Evolutionary conservation across 345 rosid species (phyloP).

Genomic region (Arabidopsis suecica): DNA sequence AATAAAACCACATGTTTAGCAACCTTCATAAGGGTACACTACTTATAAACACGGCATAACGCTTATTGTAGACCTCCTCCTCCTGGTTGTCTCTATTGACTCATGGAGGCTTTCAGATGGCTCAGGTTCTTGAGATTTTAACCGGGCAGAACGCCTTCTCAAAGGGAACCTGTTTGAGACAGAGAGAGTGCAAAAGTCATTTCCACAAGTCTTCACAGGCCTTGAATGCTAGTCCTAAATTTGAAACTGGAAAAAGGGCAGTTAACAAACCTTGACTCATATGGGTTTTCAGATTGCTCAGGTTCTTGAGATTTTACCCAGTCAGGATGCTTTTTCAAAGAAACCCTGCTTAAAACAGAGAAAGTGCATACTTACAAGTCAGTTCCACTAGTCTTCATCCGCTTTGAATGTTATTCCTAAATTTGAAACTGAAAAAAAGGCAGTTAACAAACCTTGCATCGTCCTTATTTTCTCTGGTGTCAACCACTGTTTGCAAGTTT

Average conservation of each 20-base stretch:
- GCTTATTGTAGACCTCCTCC: constrained; percentile 29
- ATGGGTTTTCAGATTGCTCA: background rate
- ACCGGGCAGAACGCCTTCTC: constrained; percentile 23
- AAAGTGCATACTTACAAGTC: background rate
- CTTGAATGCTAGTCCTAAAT: background rate
- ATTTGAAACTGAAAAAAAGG: background rate
- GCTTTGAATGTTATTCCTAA: background rate
- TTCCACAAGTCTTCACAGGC: background rate
- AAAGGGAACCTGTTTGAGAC: constrained; percentile 15
- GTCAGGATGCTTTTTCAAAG: constrained; percentile 13
- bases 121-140: constrained; percentile 21
- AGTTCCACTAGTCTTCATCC: background rate
- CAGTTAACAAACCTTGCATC: constrained; percentile 10
- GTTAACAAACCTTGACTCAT: no score
- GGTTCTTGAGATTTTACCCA: constrained; percentile 20
- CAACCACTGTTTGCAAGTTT: constrained; percentile 1
- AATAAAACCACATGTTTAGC: background rate
- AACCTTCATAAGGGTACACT: constrained; percentile 12
- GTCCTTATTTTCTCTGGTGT: background rate
- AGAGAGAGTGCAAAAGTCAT: background rate
- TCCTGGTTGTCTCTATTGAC: constrained; percentile 22
- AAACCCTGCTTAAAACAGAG: constrained; percentile 2
- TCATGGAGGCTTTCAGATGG: constrained; percentile 19
- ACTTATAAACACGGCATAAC: constrained; percentile 15
- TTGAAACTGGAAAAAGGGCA: background rate